Conservation (phyloP, 768 basidiomycete genomes). For the Lanmaoa pseudosensibilis region DNA sequence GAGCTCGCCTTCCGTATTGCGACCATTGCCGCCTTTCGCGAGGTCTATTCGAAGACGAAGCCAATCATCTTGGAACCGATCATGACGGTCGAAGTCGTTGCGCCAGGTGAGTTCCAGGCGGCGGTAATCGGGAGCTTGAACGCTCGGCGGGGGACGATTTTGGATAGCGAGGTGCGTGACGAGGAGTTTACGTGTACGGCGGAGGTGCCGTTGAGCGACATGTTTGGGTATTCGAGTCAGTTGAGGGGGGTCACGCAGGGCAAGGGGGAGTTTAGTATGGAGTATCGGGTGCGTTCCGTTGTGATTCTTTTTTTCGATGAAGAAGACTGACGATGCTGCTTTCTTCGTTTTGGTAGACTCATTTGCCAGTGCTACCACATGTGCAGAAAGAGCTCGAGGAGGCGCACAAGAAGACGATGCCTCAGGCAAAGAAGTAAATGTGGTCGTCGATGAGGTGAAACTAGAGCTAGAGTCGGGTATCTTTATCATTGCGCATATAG, state of each 20-base stretch:
- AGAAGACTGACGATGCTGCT: neutral
- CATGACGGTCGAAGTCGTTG: slow-evolving; percentile 97
- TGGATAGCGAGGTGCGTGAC: slow-evolving; percentile 94
- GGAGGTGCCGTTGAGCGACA: slow-evolving; percentile 94
- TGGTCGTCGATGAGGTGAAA: neutral
- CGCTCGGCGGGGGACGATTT: slow-evolving; percentile 86
- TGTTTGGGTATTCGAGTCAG: slow-evolving; percentile 97
- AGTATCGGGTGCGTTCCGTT: slow-evolving; percentile 58
- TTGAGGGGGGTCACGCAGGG: slow-evolving; percentile 94
- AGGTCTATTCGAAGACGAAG: slow-evolving; percentile 73
- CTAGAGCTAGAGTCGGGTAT: slow-evolving; percentile 1
- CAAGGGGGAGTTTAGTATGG: slow-evolving; percentile 88
- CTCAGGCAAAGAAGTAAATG: slow-evolving; percentile 67
- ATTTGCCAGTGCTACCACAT: slow-evolving; percentile 81
- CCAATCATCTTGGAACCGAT: slow-evolving; percentile 94
- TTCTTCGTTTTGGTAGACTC: slow-evolving; percentile 47
- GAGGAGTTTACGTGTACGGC: slow-evolving; percentile 93
- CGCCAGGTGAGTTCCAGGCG: slow-evolving; percentile 95
- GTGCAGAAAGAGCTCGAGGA: slow-evolving; percentile 89
- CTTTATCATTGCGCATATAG: slow-evolving; percentile 18
- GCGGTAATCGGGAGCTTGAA: slow-evolving; percentile 93
- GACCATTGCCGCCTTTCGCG: slow-evolving; percentile 89
- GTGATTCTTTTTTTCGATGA: neutral
- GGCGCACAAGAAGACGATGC: slow-evolving; percentile 76
- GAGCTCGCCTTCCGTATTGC: slow-evolving; percentile 94